A percentile compares a stretch with the other conserved stretches of the same genome.
phyloP scores from a whole-genome alignment of 202 grass and related monocot genomes.

The Cymbopogon flexuosus region DNA sequence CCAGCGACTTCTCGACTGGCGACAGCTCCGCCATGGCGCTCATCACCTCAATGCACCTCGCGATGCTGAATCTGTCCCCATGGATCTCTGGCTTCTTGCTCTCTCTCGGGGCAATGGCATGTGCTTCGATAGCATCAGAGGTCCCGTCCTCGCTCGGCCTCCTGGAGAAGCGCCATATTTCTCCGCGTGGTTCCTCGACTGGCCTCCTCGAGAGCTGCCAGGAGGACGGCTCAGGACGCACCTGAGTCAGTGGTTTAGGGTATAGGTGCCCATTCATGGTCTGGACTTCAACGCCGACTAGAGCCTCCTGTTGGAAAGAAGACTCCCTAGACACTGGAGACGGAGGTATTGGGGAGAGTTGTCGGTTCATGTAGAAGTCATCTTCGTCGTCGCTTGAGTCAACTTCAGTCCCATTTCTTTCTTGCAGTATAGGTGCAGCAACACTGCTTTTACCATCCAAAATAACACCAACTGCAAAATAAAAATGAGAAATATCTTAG shows the following conservation, averaged over 20 bases:
- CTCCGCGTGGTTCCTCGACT: constrained; percentile 30
- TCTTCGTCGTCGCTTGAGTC: constrained; percentile 51
- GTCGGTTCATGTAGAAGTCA: constrained; percentile 49
- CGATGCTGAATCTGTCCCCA: constrained; percentile 52
- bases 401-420: constrained; percentile 38
- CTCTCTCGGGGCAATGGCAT: constrained; percentile 30
- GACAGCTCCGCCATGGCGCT: constrained; percentile 61
- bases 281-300: constrained; percentile 47
- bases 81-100: constrained; percentile 24
- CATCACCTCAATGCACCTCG: constrained; percentile 72
- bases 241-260: constrained; percentile 57
- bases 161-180: constrained; percentile 46
- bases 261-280: constrained; percentile 65
- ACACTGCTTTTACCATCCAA: constrained; percentile 43
- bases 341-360: constrained; percentile 44
- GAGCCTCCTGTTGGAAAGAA: constrained; percentile 66
- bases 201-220: constrained; percentile 44
- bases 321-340: constrained; percentile 71
- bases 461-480: constrained; percentile 49
- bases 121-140: constrained; percentile 33
- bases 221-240: constrained; percentile 41
- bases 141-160: constrained; percentile 44
- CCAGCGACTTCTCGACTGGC: constrained; percentile 63
- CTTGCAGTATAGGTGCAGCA: neutral
- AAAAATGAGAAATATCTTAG: neutral